Evolutionary conservation across 192 early-diverging fungal species (phyloP), one percentile per base, ranked within the genome.

Genomic region (Umbelopsis sp.): DNA sequence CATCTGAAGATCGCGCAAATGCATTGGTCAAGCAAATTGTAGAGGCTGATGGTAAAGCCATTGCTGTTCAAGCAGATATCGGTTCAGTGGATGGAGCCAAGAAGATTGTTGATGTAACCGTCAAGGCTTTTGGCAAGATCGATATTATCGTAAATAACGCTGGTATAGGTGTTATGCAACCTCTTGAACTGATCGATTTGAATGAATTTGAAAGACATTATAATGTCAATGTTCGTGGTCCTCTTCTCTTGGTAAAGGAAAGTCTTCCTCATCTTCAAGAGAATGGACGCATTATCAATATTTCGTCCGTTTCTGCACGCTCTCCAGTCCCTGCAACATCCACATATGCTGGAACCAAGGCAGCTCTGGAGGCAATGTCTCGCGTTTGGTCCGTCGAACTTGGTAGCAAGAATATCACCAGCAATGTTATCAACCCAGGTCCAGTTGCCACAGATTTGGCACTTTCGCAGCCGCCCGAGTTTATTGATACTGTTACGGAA

Each of bases 401-500:
- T 5, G 93, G 87, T 8, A 80, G 84, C 4, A 75, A 83, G 2
- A 85, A 84, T 11, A 81, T 96, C 14, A 81, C 90, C 6, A 92
- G 90, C 21, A 94, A 93, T 79, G 81, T 83, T 4, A 85, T 96
- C 74, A 88, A 91, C 2, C 94, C 94, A 16, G 94, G 94, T n/a
- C 94, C 94, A 16, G 94, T 93, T 34, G 93, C 89, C 73, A 90
- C 93, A 29, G 85, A 86, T 4, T 94, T 93, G 0, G 83, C 90
- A 45, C 89, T 91, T 86, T 90, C 83, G 10, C 59, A 74, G 0
- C 73, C 75, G 6, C 72, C 74, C 4, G 66, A 49, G 17, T 75
- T 71, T 24, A 73, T 69, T n/a, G 51, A 81, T 5, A 82, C 84
- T n/a, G 24, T 24, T 29, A 20, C 21, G 25, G 52, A 54, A 4